Conservation (phyloP, 768 basidiomycete species). For the Pleurotus tuoliensis region DNA sequence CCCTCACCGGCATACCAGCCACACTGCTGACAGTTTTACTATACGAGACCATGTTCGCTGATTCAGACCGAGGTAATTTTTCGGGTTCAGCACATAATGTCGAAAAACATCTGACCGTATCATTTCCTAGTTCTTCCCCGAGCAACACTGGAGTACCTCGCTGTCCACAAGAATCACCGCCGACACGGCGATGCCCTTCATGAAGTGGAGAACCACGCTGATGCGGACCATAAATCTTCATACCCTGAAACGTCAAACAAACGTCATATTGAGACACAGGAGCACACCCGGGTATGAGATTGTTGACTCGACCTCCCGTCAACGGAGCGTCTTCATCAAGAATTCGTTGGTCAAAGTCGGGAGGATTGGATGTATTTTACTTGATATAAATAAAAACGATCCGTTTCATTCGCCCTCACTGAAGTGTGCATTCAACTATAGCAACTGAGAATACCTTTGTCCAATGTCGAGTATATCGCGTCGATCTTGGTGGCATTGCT, state of each 20-base stretch:
- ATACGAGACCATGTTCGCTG: constrained; percentile 55
- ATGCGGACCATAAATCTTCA: neutral
- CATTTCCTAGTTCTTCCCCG: constrained; percentile 7
- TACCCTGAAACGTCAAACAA: neutral
- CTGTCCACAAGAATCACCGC: constrained; percentile 11
- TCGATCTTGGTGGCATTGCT: no score
- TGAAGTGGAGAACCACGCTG: neutral
- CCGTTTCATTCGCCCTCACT: no score
- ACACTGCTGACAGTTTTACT: constrained; percentile 49
- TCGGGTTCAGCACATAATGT: neutral
- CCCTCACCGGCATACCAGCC: constrained; percentile 64
- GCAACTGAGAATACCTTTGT: no score
- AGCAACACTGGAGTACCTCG: constrained; percentile 8
- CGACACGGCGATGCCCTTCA: neutral
- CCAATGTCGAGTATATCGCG: no score
- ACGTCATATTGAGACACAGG: neutral
- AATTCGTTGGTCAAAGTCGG: no score
- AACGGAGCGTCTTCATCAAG: no score
- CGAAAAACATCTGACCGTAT: neutral
- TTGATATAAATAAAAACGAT: no score
- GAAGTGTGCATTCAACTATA: no score
- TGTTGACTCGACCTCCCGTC: no score
- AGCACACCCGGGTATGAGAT: neutral
- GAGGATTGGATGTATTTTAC: no score
- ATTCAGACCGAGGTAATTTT: constrained; percentile 50